A percentile compares a stretch with the other conserved stretches of the same genome.
phyloP scores from a whole-genome alignment of 345 rosid genomes.

The Boechera divaricarpa region DNA sequence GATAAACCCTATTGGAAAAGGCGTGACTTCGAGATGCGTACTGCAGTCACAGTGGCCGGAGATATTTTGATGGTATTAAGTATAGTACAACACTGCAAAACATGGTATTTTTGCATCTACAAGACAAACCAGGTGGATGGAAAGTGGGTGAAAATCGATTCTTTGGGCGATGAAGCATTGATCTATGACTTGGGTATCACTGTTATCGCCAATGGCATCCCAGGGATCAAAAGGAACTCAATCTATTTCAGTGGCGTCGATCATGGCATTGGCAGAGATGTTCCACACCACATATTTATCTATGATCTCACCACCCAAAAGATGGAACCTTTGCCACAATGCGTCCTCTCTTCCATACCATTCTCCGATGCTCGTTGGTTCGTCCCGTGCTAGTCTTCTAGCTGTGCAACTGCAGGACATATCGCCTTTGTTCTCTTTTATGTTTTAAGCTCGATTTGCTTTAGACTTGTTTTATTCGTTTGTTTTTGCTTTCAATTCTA shows the following conservation, averaged over 20 bases:
- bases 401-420: neutral
- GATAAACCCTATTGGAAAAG: neutral
- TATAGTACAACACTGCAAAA: neutral
- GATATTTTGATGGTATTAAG: neutral
- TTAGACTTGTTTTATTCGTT: neutral
- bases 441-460: neutral
- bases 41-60: neutral
- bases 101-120: constrained; percentile 10
- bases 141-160: neutral
- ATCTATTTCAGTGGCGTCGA: constrained; percentile 21
- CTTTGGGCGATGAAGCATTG: constrained; percentile 22
- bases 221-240: constrained; percentile 26
- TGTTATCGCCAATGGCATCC: constrained; percentile 11
- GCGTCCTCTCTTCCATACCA: neutral
- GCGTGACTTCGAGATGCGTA: neutral
- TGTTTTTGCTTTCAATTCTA: neutral
- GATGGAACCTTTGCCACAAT: constrained; percentile 12
- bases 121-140: neutral
- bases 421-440: neutral
- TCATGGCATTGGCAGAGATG: neutral
- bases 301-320: constrained; percentile 27
- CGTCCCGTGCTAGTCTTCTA: constrained; percentile 26
- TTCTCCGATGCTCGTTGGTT: constrained; percentile 33
- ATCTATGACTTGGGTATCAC: constrained; percentile 31
- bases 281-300: constrained; percentile 24